Evolutionary conservation across 1,284 basidiomycete genomes (phyloP).

Genomic region (Ganoderma sinense): DNA sequence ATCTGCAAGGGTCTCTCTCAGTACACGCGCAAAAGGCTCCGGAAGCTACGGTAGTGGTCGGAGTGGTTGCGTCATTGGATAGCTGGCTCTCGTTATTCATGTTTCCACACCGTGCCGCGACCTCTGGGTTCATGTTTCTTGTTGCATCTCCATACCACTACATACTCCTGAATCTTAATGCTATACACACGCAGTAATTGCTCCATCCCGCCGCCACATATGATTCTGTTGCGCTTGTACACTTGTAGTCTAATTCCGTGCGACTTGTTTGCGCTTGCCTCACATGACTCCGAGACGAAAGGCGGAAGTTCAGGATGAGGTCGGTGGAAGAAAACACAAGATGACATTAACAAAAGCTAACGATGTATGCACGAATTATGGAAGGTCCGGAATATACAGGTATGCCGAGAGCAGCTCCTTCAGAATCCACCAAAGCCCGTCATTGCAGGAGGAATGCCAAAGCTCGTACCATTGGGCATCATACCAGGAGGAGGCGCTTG

Average conservation of each 20-base stretch:
- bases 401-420: conserved; percentile 28
- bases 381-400: conserved; percentile 33
- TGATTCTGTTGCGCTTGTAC: not conserved
- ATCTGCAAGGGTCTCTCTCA: conserved; percentile 84
- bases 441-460: conserved; percentile 53
- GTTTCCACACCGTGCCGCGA: conserved; percentile 9
- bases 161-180: conserved; percentile 8
- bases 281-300: not conserved
- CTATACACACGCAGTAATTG: not conserved
- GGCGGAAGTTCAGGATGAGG: not conserved
- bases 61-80: conserved; percentile 40
- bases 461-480: conserved; percentile 36
- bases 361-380: conserved; percentile 34
- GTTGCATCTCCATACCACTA: not conserved
- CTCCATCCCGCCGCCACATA: too few species aligned
- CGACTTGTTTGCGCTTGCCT: not conserved
- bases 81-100: not conserved
- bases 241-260: not conserved
- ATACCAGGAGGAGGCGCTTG: conserved; percentile 53
- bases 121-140: conserved; percentile 12
- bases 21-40: conserved; percentile 73
- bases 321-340: not conserved
- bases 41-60: conserved; percentile 47
- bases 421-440: conserved; percentile 46
- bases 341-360: conserved; percentile 30